Percentiles rank a stretch among this genome's conserved stretches.
phyloP scores from a whole-genome alignment of 192 early-diverging fungal species.

The Coemansia sp. region DNA sequence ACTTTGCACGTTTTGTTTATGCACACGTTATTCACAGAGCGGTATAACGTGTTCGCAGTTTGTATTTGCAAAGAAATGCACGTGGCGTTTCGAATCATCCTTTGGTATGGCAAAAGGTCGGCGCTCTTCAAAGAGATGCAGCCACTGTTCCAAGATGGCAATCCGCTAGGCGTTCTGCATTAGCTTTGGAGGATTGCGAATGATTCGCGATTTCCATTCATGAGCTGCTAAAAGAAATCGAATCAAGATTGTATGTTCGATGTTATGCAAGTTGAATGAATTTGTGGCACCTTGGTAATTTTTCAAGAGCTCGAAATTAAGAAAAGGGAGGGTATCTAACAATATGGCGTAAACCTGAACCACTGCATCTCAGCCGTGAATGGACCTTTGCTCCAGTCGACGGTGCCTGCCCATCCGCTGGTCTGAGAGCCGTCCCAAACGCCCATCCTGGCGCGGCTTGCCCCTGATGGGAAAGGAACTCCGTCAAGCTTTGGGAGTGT shows the following conservation, averaged over 20 bases:
- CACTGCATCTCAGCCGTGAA: slow-evolving; percentile 40
- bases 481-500: slow-evolving; percentile 29
- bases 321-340: neutral
- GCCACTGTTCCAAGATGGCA: neutral
- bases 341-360: slow-evolving; percentile 38
- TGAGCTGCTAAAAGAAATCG: neutral
- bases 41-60: neutral
- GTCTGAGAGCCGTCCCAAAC: slow-evolving; percentile 54
- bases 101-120: neutral
- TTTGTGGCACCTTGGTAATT: neutral
- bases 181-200: neutral
- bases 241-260: neutral
- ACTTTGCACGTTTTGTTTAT: neutral
- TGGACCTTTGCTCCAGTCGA: slow-evolving; percentile 37
- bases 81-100: neutral
- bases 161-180: neutral
- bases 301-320: neutral
- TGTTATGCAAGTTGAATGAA: neutral
- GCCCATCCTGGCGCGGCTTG: slow-evolving; percentile 39
- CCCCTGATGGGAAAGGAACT: slow-evolving; percentile 35
- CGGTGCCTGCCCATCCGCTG: slow-evolving; percentile 49
- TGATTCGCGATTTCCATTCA: neutral
- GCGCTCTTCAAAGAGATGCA: neutral
- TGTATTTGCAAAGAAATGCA: neutral
- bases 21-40: neutral